Evolutionary conservation across 495 filamentous ascomycete genomes (phyloP), one percentile per base, ranked within the genome.

Genomic region (Neurospora sp.): DNA sequence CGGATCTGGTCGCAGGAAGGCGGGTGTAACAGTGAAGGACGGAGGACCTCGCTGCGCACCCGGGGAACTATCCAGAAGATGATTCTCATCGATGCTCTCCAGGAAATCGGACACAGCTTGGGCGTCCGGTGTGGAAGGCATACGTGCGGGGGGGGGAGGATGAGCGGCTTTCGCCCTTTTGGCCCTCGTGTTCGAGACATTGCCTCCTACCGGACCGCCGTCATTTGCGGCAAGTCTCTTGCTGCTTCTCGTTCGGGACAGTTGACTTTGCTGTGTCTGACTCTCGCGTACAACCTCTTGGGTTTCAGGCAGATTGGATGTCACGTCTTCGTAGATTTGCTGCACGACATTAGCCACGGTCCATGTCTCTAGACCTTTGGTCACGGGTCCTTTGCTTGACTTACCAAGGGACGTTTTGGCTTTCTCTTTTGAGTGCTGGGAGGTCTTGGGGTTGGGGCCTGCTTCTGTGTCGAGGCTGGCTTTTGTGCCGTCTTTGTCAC

Each of bases 321-420:
- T 45, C 3, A 27, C 70, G 12, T 74, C 40, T 14, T 76, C 75
- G n/a, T 71, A 73, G 1, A 77, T 44, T 74, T 76, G 76, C 76
- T 77, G 31, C n/a, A 16, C 5, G 20, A 3, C n/a, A 59, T 78
- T 8, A 76, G 70, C 65, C 53, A 8, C 9, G 0, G 22, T 14
- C 1, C 4, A 40, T 69, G 14, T 35, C 12, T 20, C 12, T n/a
- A 22, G 42, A 38, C 2, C 38, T 1, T 37, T 3, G 14, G 3
- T 14, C 22, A 35, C 14, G 12, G 12, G 14, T 0, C 8, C 27
- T 31, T 35, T 65, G 53, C 12, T 14, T 27, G 53, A 69, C 76
- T 41, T 73, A 76, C 76, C 70, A 76, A 40, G 12, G 76, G 75
- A 35, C 40, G 70, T 70, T 78, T 78, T 17, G 76, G 71, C 40